Percentiles rank a stretch among this genome's conserved stretches.
Evolutionary conservation across 140 eudicot species (phyloP).

Genomic region (Oenanthe javanica): DNA sequence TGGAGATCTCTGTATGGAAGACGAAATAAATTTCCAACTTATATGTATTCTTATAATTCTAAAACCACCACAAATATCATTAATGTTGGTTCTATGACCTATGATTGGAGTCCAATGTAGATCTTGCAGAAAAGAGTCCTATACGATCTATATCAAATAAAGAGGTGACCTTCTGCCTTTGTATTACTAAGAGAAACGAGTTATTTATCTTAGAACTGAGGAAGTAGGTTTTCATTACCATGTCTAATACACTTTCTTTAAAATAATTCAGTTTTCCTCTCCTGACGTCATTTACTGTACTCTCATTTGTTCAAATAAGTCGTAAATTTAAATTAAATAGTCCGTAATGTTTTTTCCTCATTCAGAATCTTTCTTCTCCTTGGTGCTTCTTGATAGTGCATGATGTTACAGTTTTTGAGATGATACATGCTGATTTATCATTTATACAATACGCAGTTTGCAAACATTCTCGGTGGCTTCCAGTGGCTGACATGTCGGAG

Average conservation of each 20-base stretch:
- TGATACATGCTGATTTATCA: background rate
- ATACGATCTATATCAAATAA: background rate
- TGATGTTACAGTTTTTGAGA: background rate
- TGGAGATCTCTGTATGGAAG: background rate
- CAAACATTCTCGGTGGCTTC: conserved; percentile 57
- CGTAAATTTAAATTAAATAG: background rate
- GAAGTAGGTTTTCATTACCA: background rate
- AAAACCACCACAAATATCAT: background rate
- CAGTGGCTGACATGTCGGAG: conserved; percentile 93
- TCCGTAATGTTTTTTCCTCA: background rate
- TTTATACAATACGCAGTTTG: conserved; percentile 41
- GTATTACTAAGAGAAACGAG: background rate
- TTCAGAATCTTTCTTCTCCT: background rate
- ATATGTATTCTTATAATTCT: background rate
- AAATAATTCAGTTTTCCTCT: background rate
- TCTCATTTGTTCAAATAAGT: background rate
- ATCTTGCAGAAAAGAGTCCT: background rate
- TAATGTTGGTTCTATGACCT: background rate
- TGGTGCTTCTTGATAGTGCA: background rate
- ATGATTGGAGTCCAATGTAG: background rate
- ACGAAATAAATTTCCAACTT: background rate
- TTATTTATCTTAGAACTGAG: background rate
- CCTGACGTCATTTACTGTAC: background rate
- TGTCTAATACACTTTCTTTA: background rate
- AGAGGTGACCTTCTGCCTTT: background rate